Percentiles rank a stretch among this genome's conserved stretches.
Evolutionary conservation across 139 green algal species (phyloP).

Genomic region (Chlamydomonas asymmetrica): DNA sequence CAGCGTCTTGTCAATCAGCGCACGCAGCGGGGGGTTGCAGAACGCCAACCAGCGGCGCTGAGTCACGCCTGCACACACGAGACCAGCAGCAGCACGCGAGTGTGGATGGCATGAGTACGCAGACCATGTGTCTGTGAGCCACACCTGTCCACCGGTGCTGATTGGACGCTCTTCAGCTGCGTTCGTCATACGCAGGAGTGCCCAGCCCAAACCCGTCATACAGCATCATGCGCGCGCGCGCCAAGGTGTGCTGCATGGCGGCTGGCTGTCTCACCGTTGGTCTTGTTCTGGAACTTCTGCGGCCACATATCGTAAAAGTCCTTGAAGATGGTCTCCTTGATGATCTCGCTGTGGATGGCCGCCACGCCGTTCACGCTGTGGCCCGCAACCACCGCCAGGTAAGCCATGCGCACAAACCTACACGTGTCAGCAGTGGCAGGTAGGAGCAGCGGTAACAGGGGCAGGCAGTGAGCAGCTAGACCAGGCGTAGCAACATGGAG

Average conservation of each 20-base stretch:
- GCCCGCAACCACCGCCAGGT: constrained; percentile 88
- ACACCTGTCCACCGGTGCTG: no score
- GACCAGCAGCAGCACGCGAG: constrained; percentile 86
- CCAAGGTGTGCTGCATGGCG: neutral
- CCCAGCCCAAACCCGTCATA: no score
- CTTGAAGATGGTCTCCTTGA: constrained; percentile 80
- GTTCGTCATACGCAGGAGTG: no score
- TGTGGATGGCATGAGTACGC: no score
- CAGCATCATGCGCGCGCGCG: no score
- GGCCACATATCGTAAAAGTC: constrained; percentile 85
- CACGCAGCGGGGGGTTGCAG: constrained; percentile 90
- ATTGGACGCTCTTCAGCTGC: no score
- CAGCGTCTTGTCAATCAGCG: constrained; percentile 86
- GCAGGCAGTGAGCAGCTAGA: constrained; percentile 1
- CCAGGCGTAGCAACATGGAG: neutral
- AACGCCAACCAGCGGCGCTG: constrained; percentile 95
- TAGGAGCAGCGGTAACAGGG: no score
- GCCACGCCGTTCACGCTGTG: constrained; percentile 95
- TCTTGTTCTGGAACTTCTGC: constrained; percentile 99
- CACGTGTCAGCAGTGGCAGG: neutral
- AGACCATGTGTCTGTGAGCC: no score
- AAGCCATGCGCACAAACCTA: constrained; percentile 94
- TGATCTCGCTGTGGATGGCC: constrained; percentile 93
- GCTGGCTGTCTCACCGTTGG: constrained; percentile 89
- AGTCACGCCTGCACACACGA: constrained; percentile 54